These are phyloP conservation scores for Otatea glauca DNA, from an alignment of 176 grass and related monocot species.

Conservation along the genomic window DNA sequence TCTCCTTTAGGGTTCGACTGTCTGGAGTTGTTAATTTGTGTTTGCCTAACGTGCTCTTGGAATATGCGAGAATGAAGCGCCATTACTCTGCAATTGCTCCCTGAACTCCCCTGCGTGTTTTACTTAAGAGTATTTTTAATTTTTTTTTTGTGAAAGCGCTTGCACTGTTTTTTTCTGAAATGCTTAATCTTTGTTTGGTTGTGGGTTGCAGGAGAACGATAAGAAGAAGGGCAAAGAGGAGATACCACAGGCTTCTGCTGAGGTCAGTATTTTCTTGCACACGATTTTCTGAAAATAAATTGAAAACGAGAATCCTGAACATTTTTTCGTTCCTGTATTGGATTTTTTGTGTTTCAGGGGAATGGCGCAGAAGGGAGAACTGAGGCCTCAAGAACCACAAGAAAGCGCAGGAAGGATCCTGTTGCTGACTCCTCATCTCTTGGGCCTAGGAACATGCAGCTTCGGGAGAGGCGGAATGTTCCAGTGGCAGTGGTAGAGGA, in stretches of 20 bases:
- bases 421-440: slow-evolving; percentile 31
- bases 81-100: no score
- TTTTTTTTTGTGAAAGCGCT: not conserved
- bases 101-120: not conserved
- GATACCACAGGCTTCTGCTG: not conserved
- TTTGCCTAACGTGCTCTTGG: no score
- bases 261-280: not conserved
- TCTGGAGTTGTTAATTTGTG: not conserved
- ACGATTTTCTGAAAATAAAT: not conserved
- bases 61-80: no score
- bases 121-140: not conserved
- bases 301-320: not conserved
- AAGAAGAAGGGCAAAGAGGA: not conserved
- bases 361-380: not conserved
- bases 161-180: not conserved
- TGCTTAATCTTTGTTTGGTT: not conserved
- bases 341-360: not conserved
- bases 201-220: slow-evolving; percentile 2
- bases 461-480: not conserved
- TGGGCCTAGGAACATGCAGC: not conserved
- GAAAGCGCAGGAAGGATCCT: slow-evolving; percentile 19
- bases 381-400: not conserved
- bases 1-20: not conserved
- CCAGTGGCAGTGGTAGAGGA: no score
- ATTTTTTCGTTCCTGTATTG: not conserved